Conservation (phyloP, 1,284 basidiomycete genomes). For the Boletus subluridellus region DNA sequence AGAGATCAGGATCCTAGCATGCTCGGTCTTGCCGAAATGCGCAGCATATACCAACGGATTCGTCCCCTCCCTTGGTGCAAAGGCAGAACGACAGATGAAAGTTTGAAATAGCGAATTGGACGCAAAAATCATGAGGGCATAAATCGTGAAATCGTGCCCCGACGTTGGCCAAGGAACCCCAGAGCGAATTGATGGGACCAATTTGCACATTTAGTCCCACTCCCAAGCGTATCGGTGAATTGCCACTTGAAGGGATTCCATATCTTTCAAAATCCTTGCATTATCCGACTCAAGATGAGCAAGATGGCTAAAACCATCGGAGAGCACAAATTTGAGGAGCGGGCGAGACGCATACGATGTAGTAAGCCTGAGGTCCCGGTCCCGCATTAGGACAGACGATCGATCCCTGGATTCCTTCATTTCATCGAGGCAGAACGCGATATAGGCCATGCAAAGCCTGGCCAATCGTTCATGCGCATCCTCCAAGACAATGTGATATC, state of each 20-base stretch:
- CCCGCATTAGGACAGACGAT: no score
- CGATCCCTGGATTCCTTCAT: no score
- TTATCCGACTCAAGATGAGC: neutral
- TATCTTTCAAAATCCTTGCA: neutral
- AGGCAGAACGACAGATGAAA: neutral
- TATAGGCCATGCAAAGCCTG: no score
- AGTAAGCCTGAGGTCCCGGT: neutral
- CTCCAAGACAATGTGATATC: neutral
- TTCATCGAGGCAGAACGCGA: no score
- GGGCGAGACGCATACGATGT: neutral
- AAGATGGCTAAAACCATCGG: neutral
- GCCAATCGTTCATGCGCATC: no score
- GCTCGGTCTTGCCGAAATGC: neutral
- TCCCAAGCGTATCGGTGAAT: neutral
- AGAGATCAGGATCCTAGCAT: neutral
- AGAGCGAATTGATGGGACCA: neutral
- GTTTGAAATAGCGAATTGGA: neutral
- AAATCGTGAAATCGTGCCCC: neutral
- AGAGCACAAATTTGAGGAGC: neutral
- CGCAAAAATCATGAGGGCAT: neutral
- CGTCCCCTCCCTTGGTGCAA: neutral
- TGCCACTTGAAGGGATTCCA: neutral
- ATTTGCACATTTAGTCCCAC: slow-evolving; percentile 7
- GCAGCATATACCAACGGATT: neutral
- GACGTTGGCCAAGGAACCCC: neutral